Conservation (phyloP, 148 eudicot species). For the Diospyros lotus region DNA sequence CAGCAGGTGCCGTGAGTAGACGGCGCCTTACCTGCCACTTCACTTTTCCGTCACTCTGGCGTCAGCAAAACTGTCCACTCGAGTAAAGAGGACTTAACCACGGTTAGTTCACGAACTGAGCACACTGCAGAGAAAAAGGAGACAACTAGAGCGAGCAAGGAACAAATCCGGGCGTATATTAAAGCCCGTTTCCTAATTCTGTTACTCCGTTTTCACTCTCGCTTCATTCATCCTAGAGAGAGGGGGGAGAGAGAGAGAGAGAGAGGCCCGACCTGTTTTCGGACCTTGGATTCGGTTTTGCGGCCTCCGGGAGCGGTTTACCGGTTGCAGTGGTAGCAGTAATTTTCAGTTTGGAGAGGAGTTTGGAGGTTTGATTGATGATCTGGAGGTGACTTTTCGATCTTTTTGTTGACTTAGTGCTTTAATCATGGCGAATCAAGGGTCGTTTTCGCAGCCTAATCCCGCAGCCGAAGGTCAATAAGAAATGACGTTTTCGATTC, state of each 20-base stretch:
- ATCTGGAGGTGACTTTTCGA: slow-evolving; percentile 11
- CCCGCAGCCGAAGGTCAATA: slow-evolving; percentile 29
- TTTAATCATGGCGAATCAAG: slow-evolving; percentile 33
- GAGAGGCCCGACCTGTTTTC: neutral
- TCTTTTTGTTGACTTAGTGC: slow-evolving; percentile 1
- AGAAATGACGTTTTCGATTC: neutral
- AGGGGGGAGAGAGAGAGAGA: slow-evolving; percentile 3
- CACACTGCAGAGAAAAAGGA: slow-evolving; percentile 22
- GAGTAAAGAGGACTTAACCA: slow-evolving; percentile 24
- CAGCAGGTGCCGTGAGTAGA: slow-evolving; percentile 4
- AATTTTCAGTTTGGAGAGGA: slow-evolving; percentile 10
- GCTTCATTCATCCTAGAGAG: slow-evolving; percentile 17
- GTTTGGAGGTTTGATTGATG: slow-evolving; percentile 5
- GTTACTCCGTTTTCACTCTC: slow-evolving; percentile 26
- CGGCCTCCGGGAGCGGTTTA: slow-evolving; percentile 13
- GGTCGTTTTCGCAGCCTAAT: slow-evolving; percentile 43
- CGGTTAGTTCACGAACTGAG: slow-evolving; percentile 29
- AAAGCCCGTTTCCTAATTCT: slow-evolving; percentile 24
- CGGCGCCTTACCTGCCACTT: neutral
- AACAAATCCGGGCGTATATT: slow-evolving; percentile 37
- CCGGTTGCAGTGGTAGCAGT: neutral
- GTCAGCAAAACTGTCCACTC: slow-evolving; percentile 17
- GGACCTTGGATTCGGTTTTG: slow-evolving; percentile 9
- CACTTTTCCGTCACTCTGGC: slow-evolving; percentile 23
- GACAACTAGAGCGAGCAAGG: slow-evolving; percentile 15